phyloP scores from a whole-genome alignment of 2,329 filamentous ascomycete genomes.

The Neonectria hederae region DNA sequence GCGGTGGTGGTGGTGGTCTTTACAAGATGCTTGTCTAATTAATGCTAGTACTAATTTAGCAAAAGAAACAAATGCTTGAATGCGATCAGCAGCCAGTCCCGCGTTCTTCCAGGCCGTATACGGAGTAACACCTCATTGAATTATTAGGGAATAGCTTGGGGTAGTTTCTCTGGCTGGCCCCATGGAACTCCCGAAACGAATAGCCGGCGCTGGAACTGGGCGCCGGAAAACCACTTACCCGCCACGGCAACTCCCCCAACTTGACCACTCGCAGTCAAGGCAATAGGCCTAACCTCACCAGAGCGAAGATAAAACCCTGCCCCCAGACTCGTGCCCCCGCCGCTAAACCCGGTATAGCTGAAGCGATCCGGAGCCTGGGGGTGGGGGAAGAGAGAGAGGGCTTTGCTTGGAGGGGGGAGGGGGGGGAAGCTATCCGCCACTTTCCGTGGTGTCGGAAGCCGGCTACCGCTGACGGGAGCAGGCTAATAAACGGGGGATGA shows the following conservation, averaged over 20 bases:
- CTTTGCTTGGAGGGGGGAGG: slow-evolving; percentile 14
- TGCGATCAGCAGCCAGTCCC: neutral
- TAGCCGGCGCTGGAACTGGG: slow-evolving; percentile 29
- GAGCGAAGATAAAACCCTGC: neutral
- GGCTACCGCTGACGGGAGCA: slow-evolving; percentile 9
- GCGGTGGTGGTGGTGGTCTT: neutral
- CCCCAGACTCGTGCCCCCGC: slow-evolving; percentile 40
- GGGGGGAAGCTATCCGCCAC: slow-evolving; percentile 13
- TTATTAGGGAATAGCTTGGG: neutral
- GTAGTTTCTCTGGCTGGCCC: slow-evolving; percentile 1
- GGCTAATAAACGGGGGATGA: neutral
- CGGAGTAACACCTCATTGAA: too few relatives aligned
- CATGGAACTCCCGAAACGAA: slow-evolving; percentile 39
- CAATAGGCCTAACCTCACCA: neutral
- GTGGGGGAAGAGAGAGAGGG: slow-evolving; percentile 17
- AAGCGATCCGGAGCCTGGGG: slow-evolving; percentile 20
- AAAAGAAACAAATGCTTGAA: neutral
- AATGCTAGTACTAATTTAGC: neutral
- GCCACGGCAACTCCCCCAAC: slow-evolving; percentile 24
- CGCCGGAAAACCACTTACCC: slow-evolving; percentile 42
- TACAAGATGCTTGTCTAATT: neutral
- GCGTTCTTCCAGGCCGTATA: neutral
- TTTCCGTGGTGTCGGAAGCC: slow-evolving; percentile 24
- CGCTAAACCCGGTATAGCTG: slow-evolving; percentile 17
- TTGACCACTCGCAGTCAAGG: slow-evolving; percentile 12